A percentile compares a stretch with the other conserved stretches of the same genome.
Conservation (phyloP, 495 filamentous ascomycete species). For the Amphirosellinia nigrospora region DNA sequence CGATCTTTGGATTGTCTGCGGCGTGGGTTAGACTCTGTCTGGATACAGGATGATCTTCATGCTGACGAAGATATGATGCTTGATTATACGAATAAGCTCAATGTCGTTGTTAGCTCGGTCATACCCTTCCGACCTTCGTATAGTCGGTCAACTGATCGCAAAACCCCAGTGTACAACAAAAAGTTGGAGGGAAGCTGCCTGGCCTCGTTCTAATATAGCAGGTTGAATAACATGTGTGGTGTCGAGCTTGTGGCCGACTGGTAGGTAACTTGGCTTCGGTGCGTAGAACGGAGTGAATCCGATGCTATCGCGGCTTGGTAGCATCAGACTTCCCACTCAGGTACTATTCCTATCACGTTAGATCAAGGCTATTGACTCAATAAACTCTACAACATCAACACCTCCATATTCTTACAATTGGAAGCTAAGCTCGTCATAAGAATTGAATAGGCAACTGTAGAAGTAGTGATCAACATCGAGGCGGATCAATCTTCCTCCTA, state of each 20-base stretch:
- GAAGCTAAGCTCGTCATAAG: not conserved
- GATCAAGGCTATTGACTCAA: too few species aligned
- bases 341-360: too few species aligned
- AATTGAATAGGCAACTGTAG: not conserved
- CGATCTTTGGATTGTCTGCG: constrained; percentile 38
- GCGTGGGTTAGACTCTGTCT: constrained; percentile 41
- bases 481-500: not conserved
- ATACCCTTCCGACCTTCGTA: constrained; percentile 40
- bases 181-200: not conserved
- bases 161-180: not conserved
- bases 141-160: constrained; percentile 5
- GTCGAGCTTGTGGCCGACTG: not conserved
- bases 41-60: constrained; percentile 47
- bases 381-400: not conserved
- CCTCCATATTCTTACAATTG: not conserved
- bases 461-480: not conserved
- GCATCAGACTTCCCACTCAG: not conserved
- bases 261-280: not conserved
- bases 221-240: not conserved
- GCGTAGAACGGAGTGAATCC: not conserved
- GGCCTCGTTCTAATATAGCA: not conserved
- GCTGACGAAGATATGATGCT: constrained; percentile 29
- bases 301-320: not conserved
- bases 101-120: constrained; percentile 36
- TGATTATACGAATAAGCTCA: constrained; percentile 41